Conservation (phyloP, 2,329 filamentous ascomycete genomes). For the Claviceps pusilla region DNA sequence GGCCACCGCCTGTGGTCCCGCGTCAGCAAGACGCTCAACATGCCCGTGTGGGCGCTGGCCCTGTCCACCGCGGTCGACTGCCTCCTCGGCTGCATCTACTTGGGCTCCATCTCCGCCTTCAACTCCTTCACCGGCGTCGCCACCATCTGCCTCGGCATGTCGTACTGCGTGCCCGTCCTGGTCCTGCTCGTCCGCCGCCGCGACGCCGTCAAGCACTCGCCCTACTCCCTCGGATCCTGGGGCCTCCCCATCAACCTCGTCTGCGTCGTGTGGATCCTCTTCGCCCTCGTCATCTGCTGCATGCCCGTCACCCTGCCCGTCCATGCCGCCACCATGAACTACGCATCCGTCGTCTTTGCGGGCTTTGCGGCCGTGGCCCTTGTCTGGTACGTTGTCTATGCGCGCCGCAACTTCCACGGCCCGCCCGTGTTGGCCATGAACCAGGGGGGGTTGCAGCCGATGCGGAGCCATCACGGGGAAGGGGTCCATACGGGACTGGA, state of each 20-base stretch:
- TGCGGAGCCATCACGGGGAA: neutral
- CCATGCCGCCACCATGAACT: constrained; percentile 45
- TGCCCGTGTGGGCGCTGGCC: constrained; percentile 55
- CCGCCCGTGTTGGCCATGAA: constrained; percentile 23
- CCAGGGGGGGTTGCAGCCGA: neutral
- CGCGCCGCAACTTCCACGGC: constrained; percentile 48
- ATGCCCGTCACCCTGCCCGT: constrained; percentile 53
- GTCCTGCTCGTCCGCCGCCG: constrained; percentile 54
- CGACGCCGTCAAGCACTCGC: constrained; percentile 48
- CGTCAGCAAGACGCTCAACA: constrained; percentile 49
- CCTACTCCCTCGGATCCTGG: constrained; percentile 53
- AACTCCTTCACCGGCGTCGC: constrained; percentile 68
- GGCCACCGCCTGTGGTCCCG: constrained; percentile 50
- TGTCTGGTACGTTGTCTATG: constrained; percentile 48
- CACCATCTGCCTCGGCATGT: constrained; percentile 62
- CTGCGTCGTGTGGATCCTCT: constrained; percentile 54
- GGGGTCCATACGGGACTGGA: neutral
- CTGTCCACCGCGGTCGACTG: constrained; percentile 55
- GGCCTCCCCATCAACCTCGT: constrained; percentile 53
- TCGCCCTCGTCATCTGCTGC: constrained; percentile 60
- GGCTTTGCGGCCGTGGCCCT: constrained; percentile 46
- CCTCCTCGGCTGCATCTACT: constrained; percentile 63
- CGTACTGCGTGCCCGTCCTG: constrained; percentile 62
- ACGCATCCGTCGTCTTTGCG: constrained; percentile 50
- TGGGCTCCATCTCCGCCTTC: constrained; percentile 62